Percentiles rank a stretch among this genome's conserved stretches.
Conservation (phyloP, 2,329 filamentous ascomycete species). For the Talaromyces sp. region DNA sequence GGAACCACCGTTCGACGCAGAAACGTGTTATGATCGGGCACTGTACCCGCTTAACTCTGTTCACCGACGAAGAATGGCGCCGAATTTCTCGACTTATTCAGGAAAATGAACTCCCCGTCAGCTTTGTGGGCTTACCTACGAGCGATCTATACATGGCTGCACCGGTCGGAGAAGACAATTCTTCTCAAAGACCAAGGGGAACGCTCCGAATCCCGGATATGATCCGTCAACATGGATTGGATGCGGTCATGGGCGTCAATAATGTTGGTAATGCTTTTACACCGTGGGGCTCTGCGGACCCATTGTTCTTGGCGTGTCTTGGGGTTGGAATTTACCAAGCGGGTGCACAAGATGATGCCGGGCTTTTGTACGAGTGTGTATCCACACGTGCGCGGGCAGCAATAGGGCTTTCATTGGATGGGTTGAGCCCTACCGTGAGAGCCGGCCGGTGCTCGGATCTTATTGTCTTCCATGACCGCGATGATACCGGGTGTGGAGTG, state of each 20-base stretch:
- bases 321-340: slow-evolving; percentile 70
- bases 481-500: slow-evolving; percentile 36
- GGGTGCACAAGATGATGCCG: slow-evolving; percentile 62
- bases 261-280: slow-evolving; percentile 78
- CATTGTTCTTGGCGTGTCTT: slow-evolving; percentile 63
- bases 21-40: slow-evolving; percentile 66
- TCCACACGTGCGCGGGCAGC: slow-evolving; percentile 47
- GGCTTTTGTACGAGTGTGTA: slow-evolving; percentile 60
- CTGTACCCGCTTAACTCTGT: slow-evolving; percentile 67
- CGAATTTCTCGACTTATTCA: slow-evolving; percentile 53
- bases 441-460: slow-evolving; percentile 21
- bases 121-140: slow-evolving; percentile 70
- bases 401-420: slow-evolving; percentile 31
- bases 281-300: slow-evolving; percentile 68
- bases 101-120: slow-evolving; percentile 57
- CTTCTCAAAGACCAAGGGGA: slow-evolving; percentile 52
- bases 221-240: slow-evolving; percentile 60
- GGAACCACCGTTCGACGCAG: slow-evolving; percentile 47
- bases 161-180: slow-evolving; percentile 30
- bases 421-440: slow-evolving; percentile 10
- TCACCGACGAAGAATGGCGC: slow-evolving; percentile 54
- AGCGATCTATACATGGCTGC: slow-evolving; percentile 75
- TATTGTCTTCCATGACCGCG: slow-evolving; percentile 29
- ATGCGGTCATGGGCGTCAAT: slow-evolving; percentile 67
- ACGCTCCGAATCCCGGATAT: slow-evolving; percentile 65